Evolutionary conservation across 192 early-diverging fungal genomes (phyloP), one percentile per base, ranked within the genome.

Genomic region (Podochytrium sp.): DNA sequence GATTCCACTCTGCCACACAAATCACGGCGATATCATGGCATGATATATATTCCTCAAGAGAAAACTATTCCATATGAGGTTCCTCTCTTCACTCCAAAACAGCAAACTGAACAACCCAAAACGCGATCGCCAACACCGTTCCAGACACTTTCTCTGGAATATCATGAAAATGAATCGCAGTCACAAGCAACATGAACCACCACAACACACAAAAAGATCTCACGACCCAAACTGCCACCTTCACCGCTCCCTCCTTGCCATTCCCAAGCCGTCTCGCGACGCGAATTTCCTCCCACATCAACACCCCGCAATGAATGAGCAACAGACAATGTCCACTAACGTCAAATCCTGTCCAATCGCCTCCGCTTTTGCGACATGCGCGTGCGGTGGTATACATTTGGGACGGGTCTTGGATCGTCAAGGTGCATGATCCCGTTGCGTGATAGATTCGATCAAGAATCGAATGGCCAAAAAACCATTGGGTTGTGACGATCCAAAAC

Each of bases 401-500:
- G 10, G n/a, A 53, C 14, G 2, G 27, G 7, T 10, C 4, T 23
- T 12, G 30, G 53, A 10, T 30, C 7, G 14, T 20, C 2, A 12
- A 7, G 25, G 49, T 67, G 56, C 56, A 83, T n/a, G 91, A 90
- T 49, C 93, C 94, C 4, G 90, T 93, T 52, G 65, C 35, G 16
- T 90, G 78, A 77, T 89, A 91, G 3, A 96, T 75, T 32, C 92
- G 88, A 79, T 96, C 94, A 56, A 95, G 86, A 7, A 95, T 64
- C 67, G 90, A 85, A 27, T 91, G 90, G 1, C 94, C 95, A 72
- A 94, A 93, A 32, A 87, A 87, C 92, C 93, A 94, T 77, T 94
- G 94, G 3, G 93, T 91, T 68, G 94, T 76, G 2, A 92, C 27
- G 65, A 90, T 79, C 95, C 95, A 97, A 81, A 96, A 97, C 25